A percentile compares a stretch with the other conserved stretches of the same genome.
These are phyloP conservation scores for Hypocreales sp. DNA, from an alignment of 2,329 filamentous ascomycete species.

Conservation along the genomic window DNA sequence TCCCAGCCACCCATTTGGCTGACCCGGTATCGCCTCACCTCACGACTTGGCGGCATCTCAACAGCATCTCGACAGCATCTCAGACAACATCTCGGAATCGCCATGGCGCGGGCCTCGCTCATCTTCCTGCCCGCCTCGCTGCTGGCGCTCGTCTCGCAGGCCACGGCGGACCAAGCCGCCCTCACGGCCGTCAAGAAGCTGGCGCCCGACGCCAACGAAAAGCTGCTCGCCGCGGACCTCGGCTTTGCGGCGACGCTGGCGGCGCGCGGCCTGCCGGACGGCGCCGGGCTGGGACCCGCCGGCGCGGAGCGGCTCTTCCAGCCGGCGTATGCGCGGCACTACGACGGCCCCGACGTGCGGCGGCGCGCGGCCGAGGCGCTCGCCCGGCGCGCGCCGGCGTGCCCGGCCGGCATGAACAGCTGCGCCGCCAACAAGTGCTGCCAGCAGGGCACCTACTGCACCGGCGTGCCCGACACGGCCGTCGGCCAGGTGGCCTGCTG, in stretches of 20 bases:
- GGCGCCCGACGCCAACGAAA: constrained; percentile 53
- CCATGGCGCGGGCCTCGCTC: constrained; percentile 1
- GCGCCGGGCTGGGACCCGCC: too few species aligned
- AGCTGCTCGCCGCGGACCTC: constrained; percentile 56
- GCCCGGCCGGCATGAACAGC: constrained; percentile 48
- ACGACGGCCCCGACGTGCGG: constrained; percentile 15
- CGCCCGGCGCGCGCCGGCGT: constrained; percentile 45
- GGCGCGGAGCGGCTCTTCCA: constrained; percentile 18
- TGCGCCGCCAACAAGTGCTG: constrained; percentile 64
- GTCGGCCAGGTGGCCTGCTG: constrained; percentile 63
- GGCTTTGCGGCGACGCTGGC: constrained; percentile 25
- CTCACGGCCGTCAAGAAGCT: constrained; percentile 60
- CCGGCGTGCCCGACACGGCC: constrained; percentile 43
- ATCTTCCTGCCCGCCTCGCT: constrained; percentile 3
- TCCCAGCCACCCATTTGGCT: too few species aligned
- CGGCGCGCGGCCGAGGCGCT: constrained; percentile 30
- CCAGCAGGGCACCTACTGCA: constrained; percentile 47
- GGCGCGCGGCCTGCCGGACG: too few species aligned
- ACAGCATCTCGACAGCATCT: not conserved
- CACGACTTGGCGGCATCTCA: too few species aligned
- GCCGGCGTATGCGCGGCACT: constrained; percentile 36
- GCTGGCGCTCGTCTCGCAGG: constrained; percentile 14
- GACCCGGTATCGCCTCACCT: too few species aligned
- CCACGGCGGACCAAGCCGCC: constrained; percentile 16
- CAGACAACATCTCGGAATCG: too few species aligned